phyloP scores from a whole-genome alignment of 140 eudicot genomes.

The Anethum foeniculum region DNA sequence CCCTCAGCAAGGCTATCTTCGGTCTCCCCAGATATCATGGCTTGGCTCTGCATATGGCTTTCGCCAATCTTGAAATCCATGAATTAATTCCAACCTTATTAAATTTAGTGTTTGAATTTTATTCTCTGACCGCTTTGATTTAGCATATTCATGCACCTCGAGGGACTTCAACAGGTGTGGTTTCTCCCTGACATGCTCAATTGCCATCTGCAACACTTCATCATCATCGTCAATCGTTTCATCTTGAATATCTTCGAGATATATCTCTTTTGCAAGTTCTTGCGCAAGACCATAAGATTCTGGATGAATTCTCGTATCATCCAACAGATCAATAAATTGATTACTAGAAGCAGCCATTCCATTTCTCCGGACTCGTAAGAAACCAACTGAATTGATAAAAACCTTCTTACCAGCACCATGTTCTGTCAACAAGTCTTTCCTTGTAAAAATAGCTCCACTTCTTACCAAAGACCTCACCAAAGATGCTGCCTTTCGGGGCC shows the following conservation, averaged over 20 bases:
- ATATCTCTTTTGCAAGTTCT: constrained; percentile 82
- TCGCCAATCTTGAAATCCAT: constrained; percentile 92
- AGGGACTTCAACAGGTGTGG: constrained; percentile 42
- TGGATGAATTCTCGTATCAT: constrained; percentile 91
- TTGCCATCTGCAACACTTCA: constrained; percentile 62
- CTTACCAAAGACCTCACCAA: constrained; percentile 73
- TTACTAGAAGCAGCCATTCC: constrained; percentile 82
- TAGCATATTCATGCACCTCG: constrained; percentile 47
- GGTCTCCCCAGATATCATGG: constrained; percentile 78
- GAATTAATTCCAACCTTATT: constrained; percentile 66
- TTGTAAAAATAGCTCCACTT: constrained; percentile 65
- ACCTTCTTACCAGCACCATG: constrained; percentile 85
- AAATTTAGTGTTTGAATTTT: constrained; percentile 53
- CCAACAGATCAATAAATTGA: constrained; percentile 71
- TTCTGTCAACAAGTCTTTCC: constrained; percentile 67
- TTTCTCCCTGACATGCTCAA: constrained; percentile 84
- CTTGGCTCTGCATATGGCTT: constrained; percentile 44
- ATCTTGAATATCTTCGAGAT: constrained; percentile 44
- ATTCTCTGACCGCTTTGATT: constrained; percentile 36
- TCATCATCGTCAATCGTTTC: constrained; percentile 73
- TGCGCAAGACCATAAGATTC: constrained; percentile 88
- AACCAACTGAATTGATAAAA: constrained; percentile 87
- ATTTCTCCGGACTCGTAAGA: constrained; percentile 78
- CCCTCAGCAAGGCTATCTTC: constrained; percentile 76
- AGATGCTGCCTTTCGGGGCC: constrained; percentile 91